Evolutionary conservation across 139 green algal species (phyloP).

Genomic region (Coelastrella sp.): DNA sequence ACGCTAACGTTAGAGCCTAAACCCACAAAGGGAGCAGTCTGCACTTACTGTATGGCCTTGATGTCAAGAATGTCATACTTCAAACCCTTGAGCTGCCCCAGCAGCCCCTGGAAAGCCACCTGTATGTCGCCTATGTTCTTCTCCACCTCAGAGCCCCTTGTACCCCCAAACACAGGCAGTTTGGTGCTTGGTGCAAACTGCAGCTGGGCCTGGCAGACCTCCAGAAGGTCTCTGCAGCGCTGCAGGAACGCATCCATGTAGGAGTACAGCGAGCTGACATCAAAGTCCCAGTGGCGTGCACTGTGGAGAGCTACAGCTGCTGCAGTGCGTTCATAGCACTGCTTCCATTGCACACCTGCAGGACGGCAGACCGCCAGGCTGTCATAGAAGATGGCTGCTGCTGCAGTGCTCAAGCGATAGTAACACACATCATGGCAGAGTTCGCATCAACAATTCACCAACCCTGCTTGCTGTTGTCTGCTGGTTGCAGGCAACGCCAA

Average conservation of each 20-base stretch:
- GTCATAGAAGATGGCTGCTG: background rate
- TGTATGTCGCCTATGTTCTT: slow-evolving; percentile 90
- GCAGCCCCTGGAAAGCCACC: slow-evolving; percentile 74
- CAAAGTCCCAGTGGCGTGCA: slow-evolving; percentile 77
- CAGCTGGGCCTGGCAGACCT: slow-evolving; percentile 90
- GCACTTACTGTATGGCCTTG: slow-evolving; percentile 72
- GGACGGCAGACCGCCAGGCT: background rate
- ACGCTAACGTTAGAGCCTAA: too few species aligned
- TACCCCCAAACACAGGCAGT: slow-evolving; percentile 85
- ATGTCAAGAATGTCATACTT: slow-evolving; percentile 90
- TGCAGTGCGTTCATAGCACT: slow-evolving; percentile 76
- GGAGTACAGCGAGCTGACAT: slow-evolving; percentile 82
- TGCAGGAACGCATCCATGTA: slow-evolving; percentile 94
- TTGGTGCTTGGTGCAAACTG: slow-evolving; percentile 84
- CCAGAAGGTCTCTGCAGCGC: slow-evolving; percentile 90
- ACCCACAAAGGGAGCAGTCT: background rate
- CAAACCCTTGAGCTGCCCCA: slow-evolving; percentile 65
- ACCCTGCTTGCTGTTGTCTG: too few species aligned
- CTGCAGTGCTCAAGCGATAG: background rate
- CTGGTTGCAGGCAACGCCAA: too few species aligned
- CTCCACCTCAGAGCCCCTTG: slow-evolving; percentile 80
- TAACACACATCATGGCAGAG: too few species aligned
- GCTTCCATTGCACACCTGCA: slow-evolving; percentile 79
- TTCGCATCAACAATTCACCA: too few species aligned
- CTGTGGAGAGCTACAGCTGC: slow-evolving; percentile 56